These are phyloP conservation scores for Mycosarcoma maydis DNA, from an alignment of 1,284 basidiomycete species.

Conservation along the genomic window DNA sequence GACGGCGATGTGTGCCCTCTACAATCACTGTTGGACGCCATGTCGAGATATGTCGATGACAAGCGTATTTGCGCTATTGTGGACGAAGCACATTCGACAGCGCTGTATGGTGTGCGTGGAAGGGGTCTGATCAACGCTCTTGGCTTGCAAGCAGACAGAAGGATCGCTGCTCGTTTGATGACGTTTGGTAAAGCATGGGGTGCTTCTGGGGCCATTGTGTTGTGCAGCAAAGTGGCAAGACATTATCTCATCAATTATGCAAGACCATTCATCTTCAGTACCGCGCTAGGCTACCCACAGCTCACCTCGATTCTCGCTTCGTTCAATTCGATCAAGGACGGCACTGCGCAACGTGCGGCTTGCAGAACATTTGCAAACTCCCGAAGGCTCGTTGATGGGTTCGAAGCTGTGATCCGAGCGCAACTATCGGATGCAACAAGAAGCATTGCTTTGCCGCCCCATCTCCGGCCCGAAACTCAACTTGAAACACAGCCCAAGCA, in stretches of 20 bases:
- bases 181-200: slow-evolving; percentile 65
- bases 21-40: slow-evolving; percentile 72
- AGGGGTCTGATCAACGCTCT: slow-evolving; percentile 50
- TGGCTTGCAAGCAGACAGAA: slow-evolving; percentile 12
- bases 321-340: slow-evolving; percentile 79
- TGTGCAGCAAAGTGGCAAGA: slow-evolving; percentile 77
- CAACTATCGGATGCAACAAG: slow-evolving; percentile 2
- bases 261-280: slow-evolving; percentile 73
- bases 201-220: slow-evolving; percentile 74
- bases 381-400: slow-evolving; percentile 6
- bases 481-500: not conserved
- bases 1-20: slow-evolving; percentile 90
- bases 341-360: slow-evolving; percentile 72
- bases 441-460: slow-evolving; percentile 20
- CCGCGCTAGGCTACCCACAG: slow-evolving; percentile 46
- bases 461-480: slow-evolving; percentile 5
- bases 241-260: slow-evolving; percentile 93
- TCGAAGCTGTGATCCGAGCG: slow-evolving; percentile 16
- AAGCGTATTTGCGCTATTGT: slow-evolving; percentile 70
- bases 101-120: slow-evolving; percentile 72
- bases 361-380: slow-evolving; percentile 13
- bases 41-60: slow-evolving; percentile 74
- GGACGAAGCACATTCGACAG: slow-evolving; percentile 83
- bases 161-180: slow-evolving; percentile 53
- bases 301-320: slow-evolving; percentile 77